These are phyloP conservation scores for Blastobotrys apis DNA, from an alignment of 1,139 yeast genomes.

Conservation along the genomic window DNA sequence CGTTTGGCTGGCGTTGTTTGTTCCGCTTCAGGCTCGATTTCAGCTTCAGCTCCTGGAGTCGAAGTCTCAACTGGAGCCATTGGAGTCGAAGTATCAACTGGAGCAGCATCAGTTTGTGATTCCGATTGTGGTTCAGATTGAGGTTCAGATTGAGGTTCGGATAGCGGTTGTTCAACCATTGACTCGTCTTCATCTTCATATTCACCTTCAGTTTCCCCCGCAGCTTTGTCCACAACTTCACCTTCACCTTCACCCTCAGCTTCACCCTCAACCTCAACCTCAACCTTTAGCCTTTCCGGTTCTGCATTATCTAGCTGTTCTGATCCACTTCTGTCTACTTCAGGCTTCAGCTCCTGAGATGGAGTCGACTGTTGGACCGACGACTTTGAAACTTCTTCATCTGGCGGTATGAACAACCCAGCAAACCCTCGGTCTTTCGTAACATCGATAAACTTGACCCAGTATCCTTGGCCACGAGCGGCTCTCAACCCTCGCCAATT, in stretches of 20 bases:
- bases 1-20: not conserved
- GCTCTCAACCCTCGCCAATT: constrained; percentile 36
- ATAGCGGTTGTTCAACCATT: no score
- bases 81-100: no score
- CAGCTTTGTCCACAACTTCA: constrained; percentile 2
- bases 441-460: constrained; percentile 31
- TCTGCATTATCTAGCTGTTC: no score
- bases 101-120: not conserved
- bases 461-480: constrained; percentile 31
- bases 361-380: no score
- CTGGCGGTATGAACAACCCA: constrained; percentile 24
- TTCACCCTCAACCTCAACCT: not conserved
- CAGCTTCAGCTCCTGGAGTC: no score
- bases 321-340: no score
- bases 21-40: not conserved
- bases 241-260: not conserved
- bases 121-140: not conserved
- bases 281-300: no score
- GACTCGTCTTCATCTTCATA: no score
- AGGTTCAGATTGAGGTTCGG: not conserved
- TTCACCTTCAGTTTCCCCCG: constrained; percentile 8
- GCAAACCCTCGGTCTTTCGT: constrained; percentile 25
- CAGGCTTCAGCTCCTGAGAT: no score
- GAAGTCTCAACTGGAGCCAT: no score
- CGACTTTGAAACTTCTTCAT: constrained; percentile 10